phyloP scores from a whole-genome alignment of 345 rosid genomes.

The Brassica carinata region DNA sequence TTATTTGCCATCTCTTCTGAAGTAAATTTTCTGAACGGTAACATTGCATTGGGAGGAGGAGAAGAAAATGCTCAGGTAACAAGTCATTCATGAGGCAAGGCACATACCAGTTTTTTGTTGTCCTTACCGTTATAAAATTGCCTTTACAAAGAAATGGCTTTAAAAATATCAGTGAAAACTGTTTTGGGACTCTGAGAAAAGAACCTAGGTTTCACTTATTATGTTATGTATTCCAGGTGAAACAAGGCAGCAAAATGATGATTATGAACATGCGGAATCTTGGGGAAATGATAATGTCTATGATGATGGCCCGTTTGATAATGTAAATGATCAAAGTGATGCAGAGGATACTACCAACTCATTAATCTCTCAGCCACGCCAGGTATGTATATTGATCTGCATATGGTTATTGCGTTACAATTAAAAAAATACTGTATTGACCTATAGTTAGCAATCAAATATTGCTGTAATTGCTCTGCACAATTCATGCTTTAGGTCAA shows the following conservation, averaged over 20 bases:
- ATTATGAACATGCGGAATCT: constrained; percentile 54
- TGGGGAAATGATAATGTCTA: constrained; percentile 61
- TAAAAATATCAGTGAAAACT: background rate
- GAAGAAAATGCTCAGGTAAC: constrained; percentile 66
- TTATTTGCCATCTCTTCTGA: constrained; percentile 24
- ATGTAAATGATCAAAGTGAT: constrained; percentile 63
- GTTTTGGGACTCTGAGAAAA: background rate
- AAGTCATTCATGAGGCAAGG: constrained; percentile 12
- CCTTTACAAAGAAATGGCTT: background rate
- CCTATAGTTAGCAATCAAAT: constrained; percentile 1
- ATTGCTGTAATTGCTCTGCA: background rate
- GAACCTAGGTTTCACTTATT: background rate
- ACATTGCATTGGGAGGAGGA: constrained; percentile 82
- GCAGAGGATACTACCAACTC: constrained; percentile 50
- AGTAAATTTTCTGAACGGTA: constrained; percentile 39
- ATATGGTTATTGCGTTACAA: constrained; percentile 7
- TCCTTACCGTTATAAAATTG: background rate
- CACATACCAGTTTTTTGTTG: constrained; percentile 11
- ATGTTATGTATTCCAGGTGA: constrained; percentile 53
- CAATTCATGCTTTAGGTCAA: constrained; percentile 54
- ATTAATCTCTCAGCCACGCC: constrained; percentile 91
- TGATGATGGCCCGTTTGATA: constrained; percentile 59
- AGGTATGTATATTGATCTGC: constrained; percentile 51
- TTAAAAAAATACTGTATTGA: constrained; percentile 3
- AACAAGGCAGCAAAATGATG: constrained; percentile 49